Evolutionary conservation across 108 stramenopile genomes (phyloP).

Genomic region (Fistulifera pelliculosa): DNA sequence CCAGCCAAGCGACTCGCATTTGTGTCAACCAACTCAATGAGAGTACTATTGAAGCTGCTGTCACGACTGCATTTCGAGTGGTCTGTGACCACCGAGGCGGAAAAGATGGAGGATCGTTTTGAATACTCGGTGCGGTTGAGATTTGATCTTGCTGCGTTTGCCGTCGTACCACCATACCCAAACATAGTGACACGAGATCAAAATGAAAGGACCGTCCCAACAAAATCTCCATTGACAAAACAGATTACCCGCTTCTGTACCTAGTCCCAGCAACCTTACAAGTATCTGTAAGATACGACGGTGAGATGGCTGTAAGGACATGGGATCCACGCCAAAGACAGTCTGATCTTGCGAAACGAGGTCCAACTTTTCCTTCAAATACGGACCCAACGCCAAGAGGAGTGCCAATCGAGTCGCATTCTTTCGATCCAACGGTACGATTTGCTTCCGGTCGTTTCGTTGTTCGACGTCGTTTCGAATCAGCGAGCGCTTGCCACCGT

Average conservation of each 20-base stretch:
- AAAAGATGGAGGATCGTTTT: too few species aligned
- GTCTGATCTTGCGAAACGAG: too few species aligned
- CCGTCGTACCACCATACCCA: constrained; percentile 54
- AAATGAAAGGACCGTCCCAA: constrained; percentile 56
- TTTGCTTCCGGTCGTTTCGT: constrained; percentile 1
- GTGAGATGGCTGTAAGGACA: too few species aligned
- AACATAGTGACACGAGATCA: constrained; percentile 41
- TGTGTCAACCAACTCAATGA: too few species aligned
- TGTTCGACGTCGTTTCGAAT: constrained; percentile 14
- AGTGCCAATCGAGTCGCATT: constrained; percentile 53
- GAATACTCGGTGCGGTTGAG: too few species aligned
- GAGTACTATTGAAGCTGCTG: too few species aligned
- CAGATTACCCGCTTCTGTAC: constrained; percentile 5
- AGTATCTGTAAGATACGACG: not conserved
- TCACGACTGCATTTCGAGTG: too few species aligned
- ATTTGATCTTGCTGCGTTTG: constrained; percentile 47
- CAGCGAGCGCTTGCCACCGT: constrained; percentile 55
- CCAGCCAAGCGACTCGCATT: too few species aligned
- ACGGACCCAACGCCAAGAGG: constrained; percentile 51
- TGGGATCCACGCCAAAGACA: too few species aligned
- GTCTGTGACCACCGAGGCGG: too few species aligned
- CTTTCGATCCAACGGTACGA: constrained; percentile 27
- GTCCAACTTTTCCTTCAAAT: constrained; percentile 36
- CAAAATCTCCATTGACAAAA: constrained; percentile 60
- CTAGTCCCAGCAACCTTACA: not conserved